phyloP scores from a whole-genome alignment of 768 basidiomycete genomes.

The Tricholoma furcatifolium region DNA sequence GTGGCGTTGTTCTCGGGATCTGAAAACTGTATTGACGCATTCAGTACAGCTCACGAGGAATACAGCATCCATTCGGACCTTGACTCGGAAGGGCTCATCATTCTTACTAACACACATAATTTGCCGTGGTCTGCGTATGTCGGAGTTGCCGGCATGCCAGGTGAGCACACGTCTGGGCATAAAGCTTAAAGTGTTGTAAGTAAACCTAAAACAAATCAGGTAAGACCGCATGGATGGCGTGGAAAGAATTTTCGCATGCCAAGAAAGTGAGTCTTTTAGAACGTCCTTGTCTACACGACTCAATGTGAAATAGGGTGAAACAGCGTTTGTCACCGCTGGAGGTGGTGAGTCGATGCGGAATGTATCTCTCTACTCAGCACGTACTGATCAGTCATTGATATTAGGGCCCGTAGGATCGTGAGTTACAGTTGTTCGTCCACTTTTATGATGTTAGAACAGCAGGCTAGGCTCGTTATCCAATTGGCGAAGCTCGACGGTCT shows the following conservation, averaged over 20 bases:
- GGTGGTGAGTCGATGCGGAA: slow-evolving; percentile 23
- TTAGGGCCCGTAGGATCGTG: slow-evolving; percentile 56
- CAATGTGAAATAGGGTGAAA: slow-evolving; percentile 24
- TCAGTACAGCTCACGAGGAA: slow-evolving; percentile 36
- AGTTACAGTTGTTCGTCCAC: slow-evolving; percentile 16
- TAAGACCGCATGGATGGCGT: slow-evolving; percentile 36
- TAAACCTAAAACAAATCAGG: slow-evolving; percentile 6
- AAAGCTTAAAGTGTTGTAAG: background rate
- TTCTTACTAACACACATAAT: slow-evolving; percentile 39
- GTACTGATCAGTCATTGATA: slow-evolving; percentile 15
- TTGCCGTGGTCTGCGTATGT: slow-evolving; percentile 49
- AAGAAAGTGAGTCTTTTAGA: slow-evolving; percentile 22
- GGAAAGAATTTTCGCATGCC: slow-evolving; percentile 36
- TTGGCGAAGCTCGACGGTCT: slow-evolving; percentile 48
- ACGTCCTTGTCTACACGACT: too few species aligned
- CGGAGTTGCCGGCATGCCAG: slow-evolving; percentile 54
- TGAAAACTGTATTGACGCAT: too few species aligned
- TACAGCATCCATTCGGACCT: slow-evolving; percentile 31
- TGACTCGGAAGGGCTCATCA: slow-evolving; percentile 11
- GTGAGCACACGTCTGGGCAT: slow-evolving; percentile 24
- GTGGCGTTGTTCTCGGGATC: background rate
- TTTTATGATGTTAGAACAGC: background rate
- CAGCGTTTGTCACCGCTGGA: slow-evolving; percentile 38
- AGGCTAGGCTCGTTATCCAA: slow-evolving; percentile 44
- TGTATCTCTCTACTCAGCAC: background rate